Evolutionary conservation across 305 asterid genomes (phyloP), one percentile per base, ranked within the genome.

Genomic region (Fraxinus dipetala): DNA sequence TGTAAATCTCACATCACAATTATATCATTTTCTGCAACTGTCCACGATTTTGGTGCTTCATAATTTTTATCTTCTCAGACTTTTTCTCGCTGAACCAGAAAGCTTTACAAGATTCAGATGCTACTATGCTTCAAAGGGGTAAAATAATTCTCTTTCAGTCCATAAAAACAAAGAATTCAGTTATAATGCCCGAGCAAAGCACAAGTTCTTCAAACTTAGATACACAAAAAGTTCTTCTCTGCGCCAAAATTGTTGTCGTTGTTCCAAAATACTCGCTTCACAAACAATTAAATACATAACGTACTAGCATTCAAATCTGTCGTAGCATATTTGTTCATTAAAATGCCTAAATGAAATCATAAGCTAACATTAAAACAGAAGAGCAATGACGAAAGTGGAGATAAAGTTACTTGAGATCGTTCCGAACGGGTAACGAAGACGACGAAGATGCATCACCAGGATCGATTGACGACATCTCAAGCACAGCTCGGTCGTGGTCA

Each of bases 391-490:
- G 43, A 80, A 81, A 34, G 72, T 84, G 80, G 72, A 40, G 81
- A 0, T 72, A 2, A 10, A 86, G 20, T 86, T 89, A 93, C 98
- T 87, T 89, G 86, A 88, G 86, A 75, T 90, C 87, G 82, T 70
- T 67, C n/a, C 80, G 85, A 24, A 74, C 43, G 38, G 85, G 85
- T 36, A 81, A 84, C 14, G 92, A 78, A 77, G 89, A 85, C 36
- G 95, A 87, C 22, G 95, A 89, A 81, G 97, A 90, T 2, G 88
- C 85, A 59, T 75, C 82, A 69, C 82, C 81, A 10, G 95, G 93
- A 82, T 93, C 96, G 70, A 94, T 80, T 14, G 97, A 87, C 28
- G 97, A 89, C 97, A 95, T 95, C 91, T 95, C 97, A 13, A 94
- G 83, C 72, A 92, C 94, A 76, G 97, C 97, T 51, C 96, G 94